Percentiles rank a stretch among this genome's conserved stretches.
Conservation (phyloP, 495 filamentous ascomycete species). For the Penicillium alfredii region DNA sequence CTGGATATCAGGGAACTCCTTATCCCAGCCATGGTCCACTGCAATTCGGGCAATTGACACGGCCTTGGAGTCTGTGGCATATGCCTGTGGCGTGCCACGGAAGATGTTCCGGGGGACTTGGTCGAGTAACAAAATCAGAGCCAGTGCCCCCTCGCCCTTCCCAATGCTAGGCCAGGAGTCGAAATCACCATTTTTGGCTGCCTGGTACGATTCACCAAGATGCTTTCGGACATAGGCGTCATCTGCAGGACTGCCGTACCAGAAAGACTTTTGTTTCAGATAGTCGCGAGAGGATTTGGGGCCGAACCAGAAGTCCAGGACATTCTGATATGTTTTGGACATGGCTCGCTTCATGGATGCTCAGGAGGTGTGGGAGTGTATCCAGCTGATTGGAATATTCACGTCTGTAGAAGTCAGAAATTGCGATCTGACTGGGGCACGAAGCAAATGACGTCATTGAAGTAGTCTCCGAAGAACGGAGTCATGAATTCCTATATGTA, state of each 20-base stretch:
- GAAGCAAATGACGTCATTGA: too few species aligned
- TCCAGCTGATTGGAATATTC: too few species aligned
- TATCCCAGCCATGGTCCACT: slow-evolving; percentile 25
- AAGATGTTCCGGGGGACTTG: slow-evolving; percentile 34
- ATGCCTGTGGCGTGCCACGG: slow-evolving; percentile 21
- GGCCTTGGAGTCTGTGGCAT: slow-evolving; percentile 28
- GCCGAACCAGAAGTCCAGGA: slow-evolving; percentile 21
- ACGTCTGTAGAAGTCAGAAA: too few species aligned
- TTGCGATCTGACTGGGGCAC: too few species aligned
- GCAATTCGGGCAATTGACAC: slow-evolving; percentile 18
- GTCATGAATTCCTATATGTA: too few species aligned
- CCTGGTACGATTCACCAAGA: slow-evolving; percentile 9
- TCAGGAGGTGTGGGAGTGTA: too few species aligned
- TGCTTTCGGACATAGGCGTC: slow-evolving; percentile 13
- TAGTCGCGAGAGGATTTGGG: slow-evolving; percentile 11
- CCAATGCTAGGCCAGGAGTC: slow-evolving; percentile 11
- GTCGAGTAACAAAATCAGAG: slow-evolving; percentile 30
- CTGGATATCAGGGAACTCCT: slow-evolving; percentile 16
- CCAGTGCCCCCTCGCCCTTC: slow-evolving; percentile 18
- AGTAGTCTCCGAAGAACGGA: too few species aligned
- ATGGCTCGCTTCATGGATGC: slow-evolving; percentile 6
- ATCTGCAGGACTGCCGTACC: slow-evolving; percentile 21
- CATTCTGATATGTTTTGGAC: slow-evolving; percentile 10
- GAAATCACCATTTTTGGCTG: slow-evolving; percentile 9
- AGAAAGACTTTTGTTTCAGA: slow-evolving; percentile 19